phyloP scores from a whole-genome alignment of 352 stramenopile genomes.

The Pythium rhizo-oryzae region DNA sequence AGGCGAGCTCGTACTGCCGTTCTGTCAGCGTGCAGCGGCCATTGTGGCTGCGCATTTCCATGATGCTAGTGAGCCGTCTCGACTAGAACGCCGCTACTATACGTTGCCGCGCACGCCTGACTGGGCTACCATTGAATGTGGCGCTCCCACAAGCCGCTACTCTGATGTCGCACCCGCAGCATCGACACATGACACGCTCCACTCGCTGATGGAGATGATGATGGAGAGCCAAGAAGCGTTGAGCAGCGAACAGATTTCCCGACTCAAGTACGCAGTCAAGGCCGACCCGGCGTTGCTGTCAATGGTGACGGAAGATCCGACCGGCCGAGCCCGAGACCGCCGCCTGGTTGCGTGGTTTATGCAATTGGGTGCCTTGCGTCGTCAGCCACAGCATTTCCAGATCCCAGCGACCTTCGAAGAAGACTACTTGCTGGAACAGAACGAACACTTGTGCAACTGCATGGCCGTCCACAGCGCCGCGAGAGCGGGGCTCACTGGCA shows the following conservation, averaged over 20 bases:
- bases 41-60: not conserved
- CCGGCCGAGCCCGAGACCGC: slow-evolving; percentile 31
- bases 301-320: not conserved
- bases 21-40: not conserved
- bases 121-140: not conserved
- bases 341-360: slow-evolving; percentile 43
- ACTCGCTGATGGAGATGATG: slow-evolving; percentile 7
- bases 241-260: not conserved
- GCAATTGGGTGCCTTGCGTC: slow-evolving; percentile 29
- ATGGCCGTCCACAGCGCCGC: too few relatives aligned
- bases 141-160: not conserved
- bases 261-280: not conserved
- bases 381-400: slow-evolving; percentile 5
- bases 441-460: too few relatives aligned
- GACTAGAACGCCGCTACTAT: not conserved
- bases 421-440: too few relatives aligned
- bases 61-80: too few relatives aligned
- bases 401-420: too few relatives aligned
- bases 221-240: not conserved
- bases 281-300: not conserved
- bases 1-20: not conserved
- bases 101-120: not conserved
- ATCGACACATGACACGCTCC: not conserved
- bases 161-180: not conserved
- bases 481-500: too few relatives aligned